Evolutionary conservation across 139 green algal species (phyloP).

Genomic region (Micromonas pusilla): DNA sequence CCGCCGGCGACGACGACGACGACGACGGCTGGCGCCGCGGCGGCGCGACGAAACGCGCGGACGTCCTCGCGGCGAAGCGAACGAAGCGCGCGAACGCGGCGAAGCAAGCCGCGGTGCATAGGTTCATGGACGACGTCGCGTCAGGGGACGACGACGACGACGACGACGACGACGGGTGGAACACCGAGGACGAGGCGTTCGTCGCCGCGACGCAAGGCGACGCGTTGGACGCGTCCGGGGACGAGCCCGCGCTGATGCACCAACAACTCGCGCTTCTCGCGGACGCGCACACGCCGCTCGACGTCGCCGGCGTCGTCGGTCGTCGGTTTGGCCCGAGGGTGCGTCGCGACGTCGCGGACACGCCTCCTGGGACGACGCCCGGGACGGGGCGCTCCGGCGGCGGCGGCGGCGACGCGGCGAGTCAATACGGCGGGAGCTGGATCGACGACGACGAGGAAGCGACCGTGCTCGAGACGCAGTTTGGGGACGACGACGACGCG

Average conservation of each 20-base stretch:
- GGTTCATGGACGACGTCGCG: too few species aligned
- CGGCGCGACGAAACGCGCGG: background rate
- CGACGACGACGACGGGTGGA: background rate
- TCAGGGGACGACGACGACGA: constrained; percentile 5
- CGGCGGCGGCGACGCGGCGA: too few species aligned
- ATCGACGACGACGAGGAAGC: background rate
- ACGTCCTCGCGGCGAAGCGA: background rate
- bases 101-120: too few species aligned
- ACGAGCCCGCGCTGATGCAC: background rate
- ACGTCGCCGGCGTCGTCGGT: background rate
- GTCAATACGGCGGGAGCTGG: background rate
- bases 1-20: background rate
- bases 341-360: background rate
- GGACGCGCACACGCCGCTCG: background rate
- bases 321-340: background rate
- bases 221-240: background rate
- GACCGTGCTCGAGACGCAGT: too few species aligned
- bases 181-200: background rate
- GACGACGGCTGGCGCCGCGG: background rate
- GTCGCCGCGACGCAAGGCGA: background rate
- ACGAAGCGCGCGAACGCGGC: too few species aligned
- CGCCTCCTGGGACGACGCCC: too few species aligned
- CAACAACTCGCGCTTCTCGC: background rate
- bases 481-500: background rate
- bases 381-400: too few species aligned